These are phyloP conservation scores for Aspergillus avenaceus DNA, from an alignment of 495 filamentous ascomycete species.

Conservation along the genomic window DNA sequence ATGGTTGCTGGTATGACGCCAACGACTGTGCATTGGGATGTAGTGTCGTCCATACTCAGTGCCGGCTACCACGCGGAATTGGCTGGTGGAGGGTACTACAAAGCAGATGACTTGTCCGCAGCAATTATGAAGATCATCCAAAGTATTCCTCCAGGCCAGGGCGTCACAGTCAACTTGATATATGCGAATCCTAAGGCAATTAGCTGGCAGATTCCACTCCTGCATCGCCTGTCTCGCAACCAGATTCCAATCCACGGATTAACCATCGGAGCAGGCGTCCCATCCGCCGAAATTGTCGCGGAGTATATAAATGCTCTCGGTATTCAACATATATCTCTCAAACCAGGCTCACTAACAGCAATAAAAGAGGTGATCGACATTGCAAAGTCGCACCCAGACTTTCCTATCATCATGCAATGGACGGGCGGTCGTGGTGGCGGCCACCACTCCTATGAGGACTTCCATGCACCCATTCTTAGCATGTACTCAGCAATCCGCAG, in stretches of 20 bases:
- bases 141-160: conserved; percentile 80
- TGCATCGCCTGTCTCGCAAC: conserved; percentile 76
- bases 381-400: conserved; percentile 82
- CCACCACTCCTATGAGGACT: conserved; percentile 93
- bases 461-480: conserved; percentile 84
- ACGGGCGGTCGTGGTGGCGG: conserved; percentile 91
- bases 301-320: conserved; percentile 91
- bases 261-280: conserved; percentile 91
- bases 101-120: conserved; percentile 81
- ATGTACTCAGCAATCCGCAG: conserved; percentile 84
- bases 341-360: conserved; percentile 83
- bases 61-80: conserved; percentile 93
- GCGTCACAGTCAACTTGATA: conserved; percentile 91
- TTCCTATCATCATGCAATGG: conserved; percentile 91
- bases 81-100: conserved; percentile 89
- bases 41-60: conserved; percentile 89
- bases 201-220: conserved; percentile 93
- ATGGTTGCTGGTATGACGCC: conserved; percentile 98
- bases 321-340: conserved; percentile 91
- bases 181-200: conserved; percentile 96
- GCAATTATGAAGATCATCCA: conserved; percentile 87
- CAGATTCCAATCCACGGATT: conserved; percentile 92
- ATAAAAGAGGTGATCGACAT: conserved; percentile 91
- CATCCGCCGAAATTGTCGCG: conserved; percentile 87
- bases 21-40: conserved; percentile 92